Percentiles rank a stretch among this genome's conserved stretches.
Conservation (phyloP, 495 filamentous ascomycete genomes). For the Neurospora africana region DNA sequence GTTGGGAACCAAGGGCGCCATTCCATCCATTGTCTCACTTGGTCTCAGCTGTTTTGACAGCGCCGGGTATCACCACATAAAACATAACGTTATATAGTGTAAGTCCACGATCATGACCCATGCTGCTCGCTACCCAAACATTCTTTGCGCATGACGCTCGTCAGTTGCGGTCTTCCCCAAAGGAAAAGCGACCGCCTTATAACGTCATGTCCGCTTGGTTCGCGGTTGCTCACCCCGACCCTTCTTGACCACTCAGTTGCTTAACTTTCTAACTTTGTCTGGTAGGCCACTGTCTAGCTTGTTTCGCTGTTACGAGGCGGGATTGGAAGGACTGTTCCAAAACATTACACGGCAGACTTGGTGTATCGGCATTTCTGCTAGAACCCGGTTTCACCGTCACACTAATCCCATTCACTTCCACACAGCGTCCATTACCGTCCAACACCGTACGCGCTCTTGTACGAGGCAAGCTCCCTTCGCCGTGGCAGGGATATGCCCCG, state of each 20-base stretch:
- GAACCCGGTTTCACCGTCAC: slow-evolving; percentile 17
- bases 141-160: background rate
- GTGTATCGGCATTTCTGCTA: slow-evolving; percentile 7
- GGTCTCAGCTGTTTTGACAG: slow-evolving; percentile 6
- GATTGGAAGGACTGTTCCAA: background rate
- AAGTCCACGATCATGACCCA: background rate
- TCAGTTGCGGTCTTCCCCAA: background rate
- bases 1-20: background rate
- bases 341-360: background rate
- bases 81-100: background rate
- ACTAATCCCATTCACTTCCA: slow-evolving; percentile 10
- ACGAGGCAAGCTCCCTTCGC: slow-evolving; percentile 6
- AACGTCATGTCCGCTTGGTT: background rate
- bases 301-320: background rate
- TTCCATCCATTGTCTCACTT: slow-evolving; percentile 5
- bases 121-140: background rate
- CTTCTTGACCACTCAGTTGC: background rate
- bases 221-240: background rate
- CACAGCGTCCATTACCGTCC: background rate
- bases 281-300: background rate
- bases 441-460: background rate
- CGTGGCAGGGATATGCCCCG: slow-evolving; percentile 5
- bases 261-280: background rate
- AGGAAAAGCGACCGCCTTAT: background rate
- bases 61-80: slow-evolving; percentile 8